Base-by-base conservation (phyloP, 2,329 filamentous ascomycete genomes). In the Epichloe aotearoae region DNA sequence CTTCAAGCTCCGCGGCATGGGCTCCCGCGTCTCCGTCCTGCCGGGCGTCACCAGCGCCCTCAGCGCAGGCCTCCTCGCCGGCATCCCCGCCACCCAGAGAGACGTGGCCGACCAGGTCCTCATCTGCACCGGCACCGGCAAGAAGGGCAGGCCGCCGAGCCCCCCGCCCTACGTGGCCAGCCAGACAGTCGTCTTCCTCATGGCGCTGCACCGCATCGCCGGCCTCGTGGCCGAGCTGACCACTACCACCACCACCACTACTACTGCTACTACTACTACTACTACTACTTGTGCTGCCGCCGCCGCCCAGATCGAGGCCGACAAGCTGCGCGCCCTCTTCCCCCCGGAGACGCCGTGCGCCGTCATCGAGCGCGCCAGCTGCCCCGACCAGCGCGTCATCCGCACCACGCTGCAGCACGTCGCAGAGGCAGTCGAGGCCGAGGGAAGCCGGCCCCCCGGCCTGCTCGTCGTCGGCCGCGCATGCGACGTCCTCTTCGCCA, bases 51-150 rank as follows among this genome's bases (percentile, higher is more conserved):
- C 93, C 0, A 90, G 84, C 59, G 88, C 91, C 1, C 72, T 98
- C 38, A 85, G 80, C 51, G 93, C 89, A 10, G 88, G 91, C 1
- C 73, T 98, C 3, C 95, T 97, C 64, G 90, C 90, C 0, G 82
- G 76, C 6, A 87, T 98, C 34, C 91, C 93, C 2, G 76, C 85
- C 0, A 98, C 93, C 1, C 91, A 97, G 69, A 78, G 93, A 5
- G 86, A 86, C 43, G 86, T 95, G 0, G 85, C 88, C 3, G 93
- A 98, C 62, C 90, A 97, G 66, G 83, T 98, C 0, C 75, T 98
- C 26, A 79, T 98, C n/a, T 97, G 93, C 69, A 98, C 93, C 0
- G 93, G 93, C 0, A 98, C 93, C 0, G 93, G 93, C 1, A 81
- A 93, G 61, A 94, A 95, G 68, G 93, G 93, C 12, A 84, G 80